A percentile compares a stretch with the other conserved stretches of the same genome.
These are phyloP conservation scores for Amanita polypyramis DNA, from an alignment of 768 basidiomycete genomes.

Conservation along the genomic window DNA sequence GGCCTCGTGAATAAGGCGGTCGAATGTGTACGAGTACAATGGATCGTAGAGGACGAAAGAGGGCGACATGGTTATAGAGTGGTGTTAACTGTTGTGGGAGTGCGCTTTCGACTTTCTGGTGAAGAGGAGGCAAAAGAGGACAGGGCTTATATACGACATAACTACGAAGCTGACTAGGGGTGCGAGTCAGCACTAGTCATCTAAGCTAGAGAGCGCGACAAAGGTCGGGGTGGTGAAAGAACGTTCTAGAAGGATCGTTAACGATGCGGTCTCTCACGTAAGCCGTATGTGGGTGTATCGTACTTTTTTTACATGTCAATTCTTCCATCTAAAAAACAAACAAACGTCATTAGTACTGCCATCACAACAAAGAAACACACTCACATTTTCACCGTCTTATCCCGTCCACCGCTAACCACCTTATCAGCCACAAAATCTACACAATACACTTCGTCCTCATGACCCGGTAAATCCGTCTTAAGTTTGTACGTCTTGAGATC, in stretches of 20 bases:
- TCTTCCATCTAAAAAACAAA: neutral
- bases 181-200: too few species aligned
- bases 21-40: conserved; percentile 10
- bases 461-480: conserved; percentile 87
- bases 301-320: neutral
- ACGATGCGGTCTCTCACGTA: too few species aligned
- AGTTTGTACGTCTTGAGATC: conserved; percentile 95
- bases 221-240: too few species aligned
- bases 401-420: conserved; percentile 94
- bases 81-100: neutral
- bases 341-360: neutral
- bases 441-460: conserved; percentile 97
- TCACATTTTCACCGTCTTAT: conserved; percentile 89
- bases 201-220: too few species aligned
- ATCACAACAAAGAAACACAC: conserved; percentile 17
- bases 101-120: neutral
- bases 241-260: too few species aligned
- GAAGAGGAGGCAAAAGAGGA: too few species aligned
- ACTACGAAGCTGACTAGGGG: too few species aligned
- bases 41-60: conserved; percentile 1
- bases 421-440: conserved; percentile 99
- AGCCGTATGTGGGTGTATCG: too few species aligned
- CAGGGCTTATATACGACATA: neutral
- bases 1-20: conserved; percentile 23
- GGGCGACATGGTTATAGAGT: neutral